A percentile compares a stretch with the other conserved stretches of the same genome.
phyloP scores from a whole-genome alignment of 495 filamentous ascomycete species.

The Trichoderma asperelloides region DNA sequence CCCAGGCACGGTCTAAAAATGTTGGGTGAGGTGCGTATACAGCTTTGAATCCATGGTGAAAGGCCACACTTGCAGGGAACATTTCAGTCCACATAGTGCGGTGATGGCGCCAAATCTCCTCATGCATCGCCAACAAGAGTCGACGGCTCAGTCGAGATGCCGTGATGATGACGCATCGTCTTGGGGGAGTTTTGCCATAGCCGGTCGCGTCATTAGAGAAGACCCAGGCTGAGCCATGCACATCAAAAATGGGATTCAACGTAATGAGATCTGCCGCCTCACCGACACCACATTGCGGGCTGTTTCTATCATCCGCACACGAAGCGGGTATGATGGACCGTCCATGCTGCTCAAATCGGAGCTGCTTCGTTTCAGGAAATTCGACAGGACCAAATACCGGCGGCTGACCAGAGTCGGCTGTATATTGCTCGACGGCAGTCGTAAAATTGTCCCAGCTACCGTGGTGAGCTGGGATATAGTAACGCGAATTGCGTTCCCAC shows the following conservation, averaged over 20 bases:
- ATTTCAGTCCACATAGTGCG: constrained; percentile 94
- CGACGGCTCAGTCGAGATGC: constrained; percentile 71
- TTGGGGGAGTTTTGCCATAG: constrained; percentile 67
- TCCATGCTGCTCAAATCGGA: constrained; percentile 54
- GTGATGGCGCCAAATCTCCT: constrained; percentile 64
- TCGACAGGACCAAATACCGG: constrained; percentile 73
- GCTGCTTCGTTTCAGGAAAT: constrained; percentile 45
- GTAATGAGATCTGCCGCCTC: constrained; percentile 93
- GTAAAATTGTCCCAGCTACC: constrained; percentile 85
- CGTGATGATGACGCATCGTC: constrained; percentile 78
- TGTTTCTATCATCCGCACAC: constrained; percentile 51
- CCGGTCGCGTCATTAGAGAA: constrained; percentile 80
- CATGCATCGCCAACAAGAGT: constrained; percentile 79
- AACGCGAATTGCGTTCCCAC: constrained; percentile 85
- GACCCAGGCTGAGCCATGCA: constrained; percentile 77
- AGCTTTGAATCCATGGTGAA: constrained; percentile 92
- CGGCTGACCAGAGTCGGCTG: constrained; percentile 47
- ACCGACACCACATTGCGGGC: constrained; percentile 71
- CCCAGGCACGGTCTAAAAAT: constrained; percentile 80
- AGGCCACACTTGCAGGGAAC: constrained; percentile 74
- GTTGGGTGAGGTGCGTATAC: constrained; percentile 90
- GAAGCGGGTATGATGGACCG: constrained; percentile 46
- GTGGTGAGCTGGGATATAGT: constrained; percentile 82
- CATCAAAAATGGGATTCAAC: constrained; percentile 89
- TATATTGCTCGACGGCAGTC: constrained; percentile 33